Percentiles rank a stretch among this genome's conserved stretches.
Evolutionary conservation across 805 yeast genomes (phyloP).

Genomic region (Yamadazyma akitaensis): DNA sequence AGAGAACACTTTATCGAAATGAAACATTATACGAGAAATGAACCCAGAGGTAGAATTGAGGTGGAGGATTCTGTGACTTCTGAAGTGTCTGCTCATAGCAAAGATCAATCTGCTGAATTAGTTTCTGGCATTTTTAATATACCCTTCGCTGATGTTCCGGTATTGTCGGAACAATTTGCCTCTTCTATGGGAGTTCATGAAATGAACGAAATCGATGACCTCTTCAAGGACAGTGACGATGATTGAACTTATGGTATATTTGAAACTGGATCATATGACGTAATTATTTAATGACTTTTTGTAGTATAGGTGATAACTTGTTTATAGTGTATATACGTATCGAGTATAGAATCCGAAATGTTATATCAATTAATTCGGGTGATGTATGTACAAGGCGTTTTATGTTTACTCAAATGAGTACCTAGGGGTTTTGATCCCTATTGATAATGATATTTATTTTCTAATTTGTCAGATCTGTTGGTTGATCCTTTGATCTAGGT

Average conservation of each 20-base stretch:
- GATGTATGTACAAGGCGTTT: background rate
- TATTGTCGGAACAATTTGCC: background rate
- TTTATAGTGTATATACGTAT: too few relatives aligned
- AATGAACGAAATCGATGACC: constrained; percentile 19
- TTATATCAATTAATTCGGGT: too few relatives aligned
- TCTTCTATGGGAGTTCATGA: constrained; percentile 3
- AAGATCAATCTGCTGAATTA: background rate
- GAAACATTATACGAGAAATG: constrained; percentile 14
- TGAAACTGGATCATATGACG: background rate
- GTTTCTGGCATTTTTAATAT: background rate
- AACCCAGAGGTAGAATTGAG: constrained; percentile 7
- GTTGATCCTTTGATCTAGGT: constrained; percentile 22
- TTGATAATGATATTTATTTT: too few relatives aligned
- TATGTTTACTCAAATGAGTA: too few relatives aligned
- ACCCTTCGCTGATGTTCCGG: background rate
- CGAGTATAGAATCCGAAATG: too few relatives aligned
- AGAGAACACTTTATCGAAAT: constrained; percentile 23
- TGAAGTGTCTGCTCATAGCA: background rate
- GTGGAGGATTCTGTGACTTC: background rate
- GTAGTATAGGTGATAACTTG: too few relatives aligned
- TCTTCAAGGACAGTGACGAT: constrained; percentile 13
- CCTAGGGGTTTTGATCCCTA: too few relatives aligned
- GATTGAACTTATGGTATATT: background rate
- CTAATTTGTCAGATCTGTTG: constrained; percentile 5
- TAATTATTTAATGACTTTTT: too few relatives aligned